A percentile compares a stretch with the other conserved stretches of the same genome.
These are phyloP conservation scores for Rosa multiflora DNA, from an alignment of 306 rosid genomes.

Conservation along the genomic window DNA sequence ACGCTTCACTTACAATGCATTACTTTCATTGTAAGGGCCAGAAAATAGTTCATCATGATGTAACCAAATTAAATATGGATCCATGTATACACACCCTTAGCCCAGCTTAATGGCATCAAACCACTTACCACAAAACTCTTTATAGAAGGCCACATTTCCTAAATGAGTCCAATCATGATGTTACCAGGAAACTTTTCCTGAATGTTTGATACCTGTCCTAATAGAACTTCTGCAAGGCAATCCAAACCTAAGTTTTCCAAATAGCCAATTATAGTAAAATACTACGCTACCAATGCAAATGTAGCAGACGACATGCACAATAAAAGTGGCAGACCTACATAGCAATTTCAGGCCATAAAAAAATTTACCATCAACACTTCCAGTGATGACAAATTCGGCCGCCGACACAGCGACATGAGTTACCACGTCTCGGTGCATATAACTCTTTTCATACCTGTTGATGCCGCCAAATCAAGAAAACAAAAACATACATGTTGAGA, in stretches of 20 bases:
- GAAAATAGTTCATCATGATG: background rate
- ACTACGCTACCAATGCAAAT: background rate
- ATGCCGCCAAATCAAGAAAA: background rate
- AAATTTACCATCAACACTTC: slow-evolving; percentile 80
- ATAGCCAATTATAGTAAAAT: background rate
- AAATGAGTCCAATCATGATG: background rate
- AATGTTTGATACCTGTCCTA: background rate
- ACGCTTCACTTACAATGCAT: background rate
- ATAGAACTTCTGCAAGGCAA: background rate
- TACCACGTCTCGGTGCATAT: slow-evolving; percentile 96
- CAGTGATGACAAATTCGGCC: slow-evolving; percentile 89
- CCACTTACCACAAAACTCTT: background rate
- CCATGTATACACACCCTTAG: background rate
- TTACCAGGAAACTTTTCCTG: background rate
- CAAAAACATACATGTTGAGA: background rate
- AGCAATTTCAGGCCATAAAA: background rate
- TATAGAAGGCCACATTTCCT: background rate
- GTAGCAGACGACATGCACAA: background rate
- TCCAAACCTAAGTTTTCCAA: background rate
- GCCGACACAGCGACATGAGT: slow-evolving; percentile 89
- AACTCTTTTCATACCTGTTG: slow-evolving; percentile 95
- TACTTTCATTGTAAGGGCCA: background rate
- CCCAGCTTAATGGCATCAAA: background rate
- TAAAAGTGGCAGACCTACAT: background rate
- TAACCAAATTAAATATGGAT: background rate